Evolutionary conservation across 2,329 filamentous ascomycete species (phyloP).

Genomic region (Verruconis gallopava): DNA sequence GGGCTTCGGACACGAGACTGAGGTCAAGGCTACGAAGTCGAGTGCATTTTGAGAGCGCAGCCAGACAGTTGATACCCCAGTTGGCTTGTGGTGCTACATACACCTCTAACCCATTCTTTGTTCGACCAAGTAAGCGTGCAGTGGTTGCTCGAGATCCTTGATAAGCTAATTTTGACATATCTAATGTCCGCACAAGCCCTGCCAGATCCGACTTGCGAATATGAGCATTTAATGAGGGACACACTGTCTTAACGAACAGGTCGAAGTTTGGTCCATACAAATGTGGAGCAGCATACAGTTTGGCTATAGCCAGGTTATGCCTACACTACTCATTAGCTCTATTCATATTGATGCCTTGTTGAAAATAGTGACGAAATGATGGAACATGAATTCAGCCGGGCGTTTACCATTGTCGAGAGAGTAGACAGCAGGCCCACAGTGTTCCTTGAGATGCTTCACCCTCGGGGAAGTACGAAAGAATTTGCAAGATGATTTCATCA

Average conservation of each 20-base stretch:
- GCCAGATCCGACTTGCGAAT: constrained; percentile 36
- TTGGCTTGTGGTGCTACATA: constrained; percentile 46
- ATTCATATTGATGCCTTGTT: not conserved
- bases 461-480: constrained; percentile 32
- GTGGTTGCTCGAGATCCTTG: constrained; percentile 45
- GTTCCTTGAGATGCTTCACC: constrained; percentile 29
- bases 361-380: not conserved
- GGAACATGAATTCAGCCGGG: not conserved
- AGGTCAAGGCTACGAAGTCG: constrained; percentile 39
- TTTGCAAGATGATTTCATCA: constrained; percentile 40
- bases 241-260: constrained; percentile 41
- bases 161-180: constrained; percentile 44
- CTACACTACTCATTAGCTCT: constrained; percentile 38
- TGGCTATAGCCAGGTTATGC: constrained; percentile 34
- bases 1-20: constrained; percentile 37
- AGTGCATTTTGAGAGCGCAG: constrained; percentile 42
- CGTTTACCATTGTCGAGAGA: constrained; percentile 10
- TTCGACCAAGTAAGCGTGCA: constrained; percentile 41
- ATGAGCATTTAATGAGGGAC: constrained; percentile 37
- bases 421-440: constrained; percentile 39
- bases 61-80: constrained; percentile 45
- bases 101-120: constrained; percentile 37
- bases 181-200: constrained; percentile 37
- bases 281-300: constrained; percentile 40
- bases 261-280: constrained; percentile 41